Conservation (phyloP, 192 early-diverging fungal species). For the Backusella circina region DNA sequence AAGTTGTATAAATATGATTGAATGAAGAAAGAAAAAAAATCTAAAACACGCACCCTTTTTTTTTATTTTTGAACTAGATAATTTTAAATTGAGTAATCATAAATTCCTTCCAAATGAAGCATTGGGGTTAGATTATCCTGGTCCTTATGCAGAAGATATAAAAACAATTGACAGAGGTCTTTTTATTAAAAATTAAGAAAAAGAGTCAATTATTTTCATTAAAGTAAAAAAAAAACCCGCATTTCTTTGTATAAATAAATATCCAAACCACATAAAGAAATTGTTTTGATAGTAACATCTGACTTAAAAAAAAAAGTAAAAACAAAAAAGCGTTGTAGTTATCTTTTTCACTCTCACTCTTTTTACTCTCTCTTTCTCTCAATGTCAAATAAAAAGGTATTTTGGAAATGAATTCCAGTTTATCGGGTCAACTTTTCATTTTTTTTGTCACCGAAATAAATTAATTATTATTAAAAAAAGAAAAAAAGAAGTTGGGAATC, state of each 20-base stretch:
- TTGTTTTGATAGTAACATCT: neutral
- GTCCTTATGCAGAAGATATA: neutral
- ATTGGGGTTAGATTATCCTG: conserved; percentile 49
- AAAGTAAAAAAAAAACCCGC: neutral
- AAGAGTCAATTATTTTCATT: neutral
- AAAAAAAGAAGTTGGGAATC: too few relatives aligned
- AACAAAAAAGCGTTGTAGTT: neutral
- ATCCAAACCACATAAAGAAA: neutral
- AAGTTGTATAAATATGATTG: too few relatives aligned
- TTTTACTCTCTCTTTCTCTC: too few relatives aligned
- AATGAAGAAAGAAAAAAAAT: neutral
- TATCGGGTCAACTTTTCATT: neutral
- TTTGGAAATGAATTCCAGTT: too few relatives aligned
- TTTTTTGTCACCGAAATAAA: neutral
- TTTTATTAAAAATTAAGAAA: conserved; percentile 16
- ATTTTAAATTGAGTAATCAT: conserved; percentile 36
- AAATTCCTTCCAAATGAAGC: conserved; percentile 32
- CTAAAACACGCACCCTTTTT: neutral
- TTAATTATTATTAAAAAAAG: neutral
- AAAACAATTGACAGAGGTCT: conserved; percentile 1
- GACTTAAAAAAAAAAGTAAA: neutral
- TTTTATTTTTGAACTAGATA: conserved; percentile 8
- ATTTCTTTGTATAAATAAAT: neutral
- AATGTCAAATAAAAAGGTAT: too few relatives aligned
- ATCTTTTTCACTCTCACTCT: too few relatives aligned